A percentile compares a stretch with the other conserved stretches of the same genome.
Conservation (phyloP, 169 alveolate genomes). For the Cryptosporidium xiaoi region DNA sequence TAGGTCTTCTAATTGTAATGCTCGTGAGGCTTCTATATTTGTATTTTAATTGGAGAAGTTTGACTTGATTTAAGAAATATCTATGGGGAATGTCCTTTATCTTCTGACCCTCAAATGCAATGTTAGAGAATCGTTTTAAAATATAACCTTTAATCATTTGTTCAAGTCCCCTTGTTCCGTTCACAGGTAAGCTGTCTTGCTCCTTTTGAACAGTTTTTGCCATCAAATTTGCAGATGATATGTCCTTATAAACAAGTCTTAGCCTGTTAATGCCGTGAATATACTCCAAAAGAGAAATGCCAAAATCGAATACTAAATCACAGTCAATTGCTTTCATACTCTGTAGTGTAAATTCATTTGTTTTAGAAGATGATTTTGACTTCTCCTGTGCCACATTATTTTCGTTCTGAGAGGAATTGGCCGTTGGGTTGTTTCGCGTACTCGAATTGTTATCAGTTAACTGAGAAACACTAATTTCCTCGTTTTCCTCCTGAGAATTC, state of each 20-base stretch:
- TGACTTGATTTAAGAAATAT: slow-evolving; percentile 54
- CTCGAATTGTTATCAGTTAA: not conserved
- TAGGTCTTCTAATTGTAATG: slow-evolving; percentile 32
- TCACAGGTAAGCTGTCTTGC: slow-evolving; percentile 54
- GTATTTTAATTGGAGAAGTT: slow-evolving; percentile 59
- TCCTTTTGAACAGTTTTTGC: slow-evolving; percentile 57
- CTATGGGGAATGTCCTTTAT: slow-evolving; percentile 70
- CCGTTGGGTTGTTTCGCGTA: not conserved
- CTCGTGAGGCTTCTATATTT: slow-evolving; percentile 40
- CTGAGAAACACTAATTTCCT: not conserved
- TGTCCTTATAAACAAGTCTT: slow-evolving; percentile 57
- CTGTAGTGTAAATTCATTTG: slow-evolving; percentile 8
- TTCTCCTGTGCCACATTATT: not conserved
- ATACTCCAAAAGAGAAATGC: slow-evolving; percentile 46
- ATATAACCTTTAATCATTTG: slow-evolving; percentile 39
- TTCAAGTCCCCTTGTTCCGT: slow-evolving; percentile 68
- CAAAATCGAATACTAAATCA: slow-evolving; percentile 60
- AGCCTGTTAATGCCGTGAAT: slow-evolving; percentile 69
- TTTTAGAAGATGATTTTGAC: not conserved
- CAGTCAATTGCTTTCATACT: slow-evolving; percentile 40
- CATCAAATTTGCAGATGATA: slow-evolving; percentile 45
- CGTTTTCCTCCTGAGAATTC: not conserved
- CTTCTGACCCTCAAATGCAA: slow-evolving; percentile 49
- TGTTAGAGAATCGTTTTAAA: slow-evolving; percentile 33
- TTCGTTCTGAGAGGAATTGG: not conserved